Conservation (phyloP, 2,329 filamentous ascomycete genomes). For the Aspergillus sergii region DNA sequence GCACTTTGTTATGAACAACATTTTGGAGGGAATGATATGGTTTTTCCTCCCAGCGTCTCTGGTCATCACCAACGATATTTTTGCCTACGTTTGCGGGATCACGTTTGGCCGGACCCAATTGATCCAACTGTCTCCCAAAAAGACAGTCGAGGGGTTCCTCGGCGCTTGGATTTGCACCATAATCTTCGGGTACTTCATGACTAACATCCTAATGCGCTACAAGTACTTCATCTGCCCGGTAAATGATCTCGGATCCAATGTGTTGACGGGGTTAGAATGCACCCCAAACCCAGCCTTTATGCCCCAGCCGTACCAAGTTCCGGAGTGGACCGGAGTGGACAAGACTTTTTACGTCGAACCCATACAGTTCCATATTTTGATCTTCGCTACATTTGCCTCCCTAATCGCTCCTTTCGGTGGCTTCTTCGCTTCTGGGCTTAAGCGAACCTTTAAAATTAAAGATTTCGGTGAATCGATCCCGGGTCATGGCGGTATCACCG, state of each 20-base stretch:
- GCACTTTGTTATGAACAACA: conserved; percentile 99
- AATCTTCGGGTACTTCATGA: conserved; percentile 78
- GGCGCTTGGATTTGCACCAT: conserved; percentile 95
- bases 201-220: conserved; percentile 82
- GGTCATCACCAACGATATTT: conserved; percentile 98
- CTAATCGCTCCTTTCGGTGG: conserved; percentile 96
- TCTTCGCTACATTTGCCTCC: conserved; percentile 90
- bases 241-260: conserved; percentile 90
- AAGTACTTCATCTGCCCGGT: conserved; percentile 99
- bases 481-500: conserved; percentile 95
- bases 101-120: conserved; percentile 94
- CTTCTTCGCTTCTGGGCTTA: conserved; percentile 96
- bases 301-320: conserved; percentile 72
- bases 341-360: conserved; percentile 76
- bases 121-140: conserved; percentile 97
- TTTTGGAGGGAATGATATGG: conserved; percentile 99
- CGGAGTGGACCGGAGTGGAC: conserved; percentile 71
- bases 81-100: conserved; percentile 96
- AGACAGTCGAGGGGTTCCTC: conserved; percentile 97
- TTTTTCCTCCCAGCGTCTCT: conserved; percentile 94
- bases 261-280: conserved; percentile 88
- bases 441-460: conserved; percentile 99
- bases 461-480: conserved; percentile 98
- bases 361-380: conserved; percentile 90
- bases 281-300: conserved; percentile 90